phyloP scores from a whole-genome alignment of 495 filamentous ascomycete species.

The Saxophila tyrrhenica region DNA sequence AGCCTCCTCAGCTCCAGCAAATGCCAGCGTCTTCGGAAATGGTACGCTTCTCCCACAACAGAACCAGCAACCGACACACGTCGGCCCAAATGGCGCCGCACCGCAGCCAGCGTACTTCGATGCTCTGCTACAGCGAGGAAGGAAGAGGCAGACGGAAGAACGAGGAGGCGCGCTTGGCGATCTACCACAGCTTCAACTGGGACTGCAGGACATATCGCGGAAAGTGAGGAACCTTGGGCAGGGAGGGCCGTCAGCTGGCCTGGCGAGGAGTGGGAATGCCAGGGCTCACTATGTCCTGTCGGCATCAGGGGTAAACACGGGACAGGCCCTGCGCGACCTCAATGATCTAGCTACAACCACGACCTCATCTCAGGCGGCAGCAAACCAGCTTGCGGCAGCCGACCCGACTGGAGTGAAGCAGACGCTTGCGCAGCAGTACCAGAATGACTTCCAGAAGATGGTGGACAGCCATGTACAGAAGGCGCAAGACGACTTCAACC shows the following conservation, averaged over 20 bases:
- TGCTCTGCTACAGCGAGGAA: constrained; percentile 67
- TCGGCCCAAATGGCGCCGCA: constrained; percentile 6
- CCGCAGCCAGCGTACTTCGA: constrained; percentile 63
- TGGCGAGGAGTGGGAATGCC: constrained; percentile 38
- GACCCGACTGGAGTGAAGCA: constrained; percentile 13
- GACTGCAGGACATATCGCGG: constrained; percentile 75
- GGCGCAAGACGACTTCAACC: constrained; percentile 79
- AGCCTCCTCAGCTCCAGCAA: neutral
- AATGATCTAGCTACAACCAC: constrained; percentile 36
- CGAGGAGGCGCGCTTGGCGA: constrained; percentile 43
- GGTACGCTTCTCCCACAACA: neutral
- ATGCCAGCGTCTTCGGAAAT: neutral
- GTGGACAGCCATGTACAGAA: constrained; percentile 30
- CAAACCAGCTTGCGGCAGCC: constrained; percentile 23
- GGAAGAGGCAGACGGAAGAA: constrained; percentile 41
- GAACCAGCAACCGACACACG: neutral
- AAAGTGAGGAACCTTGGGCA: constrained; percentile 67
- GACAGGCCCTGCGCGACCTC: constrained; percentile 65
- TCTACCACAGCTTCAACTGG: constrained; percentile 64
- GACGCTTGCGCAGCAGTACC: constrained; percentile 11
- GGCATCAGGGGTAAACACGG: constrained; percentile 75
- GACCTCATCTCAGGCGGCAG: constrained; percentile 37
- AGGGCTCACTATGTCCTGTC: constrained; percentile 83
- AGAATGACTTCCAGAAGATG: constrained; percentile 12
- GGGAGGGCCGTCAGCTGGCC: constrained; percentile 35